A percentile compares a stretch with the other conserved stretches of the same genome.
These are phyloP conservation scores for Boletus fagicola DNA, from an alignment of 768 basidiomycete species.

Conservation along the genomic window DNA sequence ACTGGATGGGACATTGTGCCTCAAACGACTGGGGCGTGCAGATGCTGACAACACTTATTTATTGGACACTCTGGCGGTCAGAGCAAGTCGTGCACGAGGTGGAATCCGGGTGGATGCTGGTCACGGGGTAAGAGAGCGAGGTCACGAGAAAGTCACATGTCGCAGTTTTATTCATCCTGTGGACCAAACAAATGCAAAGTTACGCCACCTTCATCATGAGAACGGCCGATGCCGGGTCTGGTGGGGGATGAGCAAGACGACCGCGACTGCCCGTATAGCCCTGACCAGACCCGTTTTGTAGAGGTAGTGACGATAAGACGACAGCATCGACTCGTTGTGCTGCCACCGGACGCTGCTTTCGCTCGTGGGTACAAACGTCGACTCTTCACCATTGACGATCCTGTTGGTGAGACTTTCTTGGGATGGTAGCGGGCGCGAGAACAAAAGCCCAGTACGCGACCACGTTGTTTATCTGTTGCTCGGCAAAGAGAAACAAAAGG, in stretches of 20 bases:
- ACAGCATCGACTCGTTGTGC: neutral
- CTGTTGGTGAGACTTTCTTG: no score
- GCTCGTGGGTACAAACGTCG: no score
- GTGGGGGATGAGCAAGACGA: neutral
- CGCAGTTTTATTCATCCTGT: conserved; percentile 33
- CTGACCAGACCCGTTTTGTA: no score
- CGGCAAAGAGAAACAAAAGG: neutral
- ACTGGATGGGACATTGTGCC: conserved; percentile 15
- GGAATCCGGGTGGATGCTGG: conserved; percentile 28
- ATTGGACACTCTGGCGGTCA: conserved; percentile 1
- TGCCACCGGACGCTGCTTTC: no score
- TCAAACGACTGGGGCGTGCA: neutral
- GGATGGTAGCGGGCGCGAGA: no score
- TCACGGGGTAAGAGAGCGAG: conserved; percentile 41
- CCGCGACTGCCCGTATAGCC: no score
- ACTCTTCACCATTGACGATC: no score
- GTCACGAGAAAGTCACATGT: conserved; percentile 46
- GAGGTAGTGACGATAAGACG: neutral
- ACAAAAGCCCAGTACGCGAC: no score
- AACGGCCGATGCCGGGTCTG: neutral
- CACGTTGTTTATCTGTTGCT: neutral
- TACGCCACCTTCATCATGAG: conserved; percentile 8
- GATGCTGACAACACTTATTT: neutral
- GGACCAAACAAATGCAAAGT: conserved; percentile 35
- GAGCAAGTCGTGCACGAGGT: conserved; percentile 8